Evolutionary conservation across 169 alveolate genomes (phyloP).

Genomic region (Eimeria necatrix): DNA sequence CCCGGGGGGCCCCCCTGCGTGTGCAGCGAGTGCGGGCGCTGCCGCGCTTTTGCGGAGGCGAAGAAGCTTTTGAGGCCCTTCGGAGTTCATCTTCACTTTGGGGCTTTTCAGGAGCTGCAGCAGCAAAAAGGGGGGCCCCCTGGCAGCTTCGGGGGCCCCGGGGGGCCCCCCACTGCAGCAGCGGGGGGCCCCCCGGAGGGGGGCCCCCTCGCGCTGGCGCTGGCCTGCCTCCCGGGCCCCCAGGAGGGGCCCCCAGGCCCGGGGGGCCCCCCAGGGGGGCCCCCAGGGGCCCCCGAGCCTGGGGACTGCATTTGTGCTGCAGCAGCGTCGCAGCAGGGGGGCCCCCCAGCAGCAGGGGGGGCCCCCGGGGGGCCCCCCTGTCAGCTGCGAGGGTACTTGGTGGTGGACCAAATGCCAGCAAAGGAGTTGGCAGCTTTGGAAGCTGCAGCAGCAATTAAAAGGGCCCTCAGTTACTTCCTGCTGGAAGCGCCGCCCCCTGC

Average conservation of each 20-base stretch:
- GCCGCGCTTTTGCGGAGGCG: slow-evolving; percentile 65
- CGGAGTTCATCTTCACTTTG: background rate
- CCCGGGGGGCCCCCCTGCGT: slow-evolving; percentile 7
- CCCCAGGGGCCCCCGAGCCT: slow-evolving; percentile 16
- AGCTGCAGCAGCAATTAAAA: slow-evolving; percentile 65
- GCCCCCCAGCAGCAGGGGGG: background rate
- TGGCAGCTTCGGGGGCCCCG: background rate
- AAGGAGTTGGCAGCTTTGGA: slow-evolving; percentile 22
- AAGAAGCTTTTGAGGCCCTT: slow-evolving; percentile 26
- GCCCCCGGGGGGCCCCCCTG: slow-evolving; percentile 11
- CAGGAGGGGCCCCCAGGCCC: background rate
- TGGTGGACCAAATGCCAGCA: background rate
- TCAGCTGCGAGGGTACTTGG: background rate
- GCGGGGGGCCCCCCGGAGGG: background rate
- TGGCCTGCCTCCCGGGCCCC: background rate
- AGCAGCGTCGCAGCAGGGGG: background rate
- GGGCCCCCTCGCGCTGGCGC: slow-evolving; percentile 9
- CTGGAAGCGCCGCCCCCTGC: slow-evolving; percentile 54
- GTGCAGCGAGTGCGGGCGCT: slow-evolving; percentile 50
- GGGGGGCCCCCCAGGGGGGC: background rate
- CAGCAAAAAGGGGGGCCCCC: slow-evolving; percentile 31
- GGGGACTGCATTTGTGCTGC: slow-evolving; percentile 5
- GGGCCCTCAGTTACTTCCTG: slow-evolving; percentile 41
- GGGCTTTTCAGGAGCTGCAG: background rate
- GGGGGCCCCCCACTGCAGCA: background rate